Conservation (phyloP, 2,329 filamentous ascomycete genomes). For the Pseudogymnoascus sp. region DNA sequence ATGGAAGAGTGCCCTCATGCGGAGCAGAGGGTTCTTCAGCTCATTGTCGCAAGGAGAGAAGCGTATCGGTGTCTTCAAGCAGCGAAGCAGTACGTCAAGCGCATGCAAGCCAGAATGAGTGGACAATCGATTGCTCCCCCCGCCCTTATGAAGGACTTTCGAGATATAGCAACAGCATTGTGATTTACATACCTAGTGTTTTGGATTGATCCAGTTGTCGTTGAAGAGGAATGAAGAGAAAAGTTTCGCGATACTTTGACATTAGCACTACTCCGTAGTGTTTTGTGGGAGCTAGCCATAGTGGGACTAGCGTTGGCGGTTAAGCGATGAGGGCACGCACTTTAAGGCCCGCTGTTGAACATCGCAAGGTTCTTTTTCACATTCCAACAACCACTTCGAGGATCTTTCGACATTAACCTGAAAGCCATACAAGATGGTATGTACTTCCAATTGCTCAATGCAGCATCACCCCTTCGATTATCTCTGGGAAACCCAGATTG, state of each 20-base stretch:
- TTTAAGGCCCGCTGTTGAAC: slow-evolving; percentile 9
- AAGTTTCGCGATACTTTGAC: slow-evolving; percentile 9
- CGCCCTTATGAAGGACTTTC: slow-evolving; percentile 30
- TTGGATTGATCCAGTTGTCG: slow-evolving; percentile 8
- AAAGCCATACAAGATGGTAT: slow-evolving; percentile 55
- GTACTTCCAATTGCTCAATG: slow-evolving; percentile 21
- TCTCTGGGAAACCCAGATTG: background rate
- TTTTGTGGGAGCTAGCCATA: slow-evolving; percentile 3
- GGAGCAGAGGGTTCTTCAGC: slow-evolving; percentile 59
- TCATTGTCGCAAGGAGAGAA: slow-evolving; percentile 55
- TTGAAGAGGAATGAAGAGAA: slow-evolving; percentile 5
- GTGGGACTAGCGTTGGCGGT: background rate
- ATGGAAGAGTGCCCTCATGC: slow-evolving; percentile 38
- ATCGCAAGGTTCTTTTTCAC: slow-evolving; percentile 7
- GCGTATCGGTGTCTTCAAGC: slow-evolving; percentile 47
- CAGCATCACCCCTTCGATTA: slow-evolving; percentile 10
- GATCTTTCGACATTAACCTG: slow-evolving; percentile 53
- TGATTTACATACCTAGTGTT: slow-evolving; percentile 1
- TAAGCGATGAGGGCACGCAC: slow-evolving; percentile 11
- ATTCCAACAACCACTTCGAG: slow-evolving; percentile 48
- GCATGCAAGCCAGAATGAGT: slow-evolving; percentile 21
- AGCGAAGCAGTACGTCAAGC: slow-evolving; percentile 3
- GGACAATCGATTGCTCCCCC: slow-evolving; percentile 48
- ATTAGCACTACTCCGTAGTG: background rate
- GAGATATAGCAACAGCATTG: slow-evolving; percentile 9